Base-by-base conservation (phyloP, 192 early-diverging fungal species). In the Podila epigama region DNA sequence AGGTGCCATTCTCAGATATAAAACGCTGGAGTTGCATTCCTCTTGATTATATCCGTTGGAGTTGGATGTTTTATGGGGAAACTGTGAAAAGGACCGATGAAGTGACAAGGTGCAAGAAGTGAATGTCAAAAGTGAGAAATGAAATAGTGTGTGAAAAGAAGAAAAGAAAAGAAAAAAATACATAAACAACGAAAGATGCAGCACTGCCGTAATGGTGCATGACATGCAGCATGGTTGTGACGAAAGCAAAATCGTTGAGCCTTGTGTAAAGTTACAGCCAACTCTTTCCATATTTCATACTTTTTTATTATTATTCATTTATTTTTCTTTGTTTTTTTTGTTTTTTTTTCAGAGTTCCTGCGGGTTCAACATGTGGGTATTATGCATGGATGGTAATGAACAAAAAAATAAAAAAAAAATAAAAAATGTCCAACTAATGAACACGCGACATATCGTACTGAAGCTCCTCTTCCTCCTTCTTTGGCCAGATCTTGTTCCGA, bases 401-500 rank as follows among this genome's bases (percentile, higher is more conserved):
- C 52, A 54, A 54, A 54, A 25, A 31, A 32, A 29, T 29, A 29
- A 15, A 54, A 13, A 12, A 29, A 22, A 28, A 33, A 12, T 31
- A 22, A 27, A 48, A 48, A 22, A 1, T 48, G n/a, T 48, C 5
- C 20, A 4, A 3, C 20, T 48, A 48, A 22, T 48, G 44, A 15
- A 48, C 44, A 22, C 44, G n/a, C n/a, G 44, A 48, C 7, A 22
- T 48, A 22, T 48, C 44, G 44, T 5, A 48, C 15, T 48, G 44
- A 15, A 48, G 52, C 44, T 48, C 44, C 20, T 4, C n/a, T 5
- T 66, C 66, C 35, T 68, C 73, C 51, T 77, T 77, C 40, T 77
- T 68, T 5, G 73, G 73, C 73, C 73, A 77, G 40, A 63, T 50
- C 57, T 77, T 77, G 61, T 68, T 77, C 32, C 66, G 40, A 28